A percentile compares a stretch with the other conserved stretches of the same genome.
Conservation (phyloP, 257 asterid genomes). For the Petrea volubilis region DNA sequence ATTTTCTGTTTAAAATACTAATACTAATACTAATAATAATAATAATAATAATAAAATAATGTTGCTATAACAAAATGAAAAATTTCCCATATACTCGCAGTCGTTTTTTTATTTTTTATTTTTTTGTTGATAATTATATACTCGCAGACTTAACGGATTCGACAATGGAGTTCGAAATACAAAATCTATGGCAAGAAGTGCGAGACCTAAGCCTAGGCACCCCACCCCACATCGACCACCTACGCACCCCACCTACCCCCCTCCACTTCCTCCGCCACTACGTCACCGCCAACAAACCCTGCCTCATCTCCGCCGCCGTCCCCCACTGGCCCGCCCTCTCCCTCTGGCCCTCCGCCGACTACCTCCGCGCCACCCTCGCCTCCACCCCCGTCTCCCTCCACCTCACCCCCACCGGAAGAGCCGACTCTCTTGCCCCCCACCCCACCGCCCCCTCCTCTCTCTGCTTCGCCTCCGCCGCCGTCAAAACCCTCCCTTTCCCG, state of each 20-base stretch:
- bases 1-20: too few species aligned
- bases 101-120: too few species aligned
- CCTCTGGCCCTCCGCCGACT: constrained; percentile 59
- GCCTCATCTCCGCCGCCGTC: constrained; percentile 77
- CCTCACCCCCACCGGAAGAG: constrained; percentile 85
- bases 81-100: too few species aligned
- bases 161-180: constrained; percentile 32
- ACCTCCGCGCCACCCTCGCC: constrained; percentile 66
- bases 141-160: constrained; percentile 9
- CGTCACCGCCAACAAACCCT: constrained; percentile 73
- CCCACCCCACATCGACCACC: constrained; percentile 51
- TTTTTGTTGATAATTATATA: too few species aligned
- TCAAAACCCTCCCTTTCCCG: constrained; percentile 49
- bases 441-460: constrained; percentile 49
- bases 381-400: constrained; percentile 76
- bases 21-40: too few species aligned
- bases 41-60: too few species aligned
- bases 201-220: constrained; percentile 67
- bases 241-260: constrained; percentile 69
- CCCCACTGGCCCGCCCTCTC: constrained; percentile 82
- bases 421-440: constrained; percentile 67
- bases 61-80: too few species aligned
- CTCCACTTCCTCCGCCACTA: constrained; percentile 80
- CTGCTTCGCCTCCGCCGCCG: constrained; percentile 85
- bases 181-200: constrained; percentile 74